phyloP scores from a whole-genome alignment of 768 basidiomycete genomes.

The Porphyrellus cyaneotinctus region DNA sequence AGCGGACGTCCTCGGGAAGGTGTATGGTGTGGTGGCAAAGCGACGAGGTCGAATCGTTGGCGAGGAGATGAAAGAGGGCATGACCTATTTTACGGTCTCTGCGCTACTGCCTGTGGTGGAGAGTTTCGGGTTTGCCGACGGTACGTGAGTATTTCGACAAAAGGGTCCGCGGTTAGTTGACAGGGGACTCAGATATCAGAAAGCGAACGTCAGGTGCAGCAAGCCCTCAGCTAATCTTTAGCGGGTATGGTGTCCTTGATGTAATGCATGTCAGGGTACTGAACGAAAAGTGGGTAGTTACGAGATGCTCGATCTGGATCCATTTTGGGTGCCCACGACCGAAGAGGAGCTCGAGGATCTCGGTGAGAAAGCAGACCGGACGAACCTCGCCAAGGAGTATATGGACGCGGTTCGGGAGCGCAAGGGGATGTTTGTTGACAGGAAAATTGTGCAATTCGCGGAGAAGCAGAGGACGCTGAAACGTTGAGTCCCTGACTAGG shows the following conservation, averaged over 20 bases:
- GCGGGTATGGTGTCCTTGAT: conserved; percentile 55
- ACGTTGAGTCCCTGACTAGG: conserved; percentile 45
- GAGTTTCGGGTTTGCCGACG: conserved; percentile 96
- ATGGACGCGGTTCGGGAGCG: conserved; percentile 88
- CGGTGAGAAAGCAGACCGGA: conserved; percentile 91
- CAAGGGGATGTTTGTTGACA: conserved; percentile 94
- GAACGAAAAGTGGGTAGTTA: conserved; percentile 50
- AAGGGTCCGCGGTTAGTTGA: conserved; percentile 4
- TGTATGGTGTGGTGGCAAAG: conserved; percentile 91
- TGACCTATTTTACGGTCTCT: conserved; percentile 87
- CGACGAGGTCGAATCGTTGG: conserved; percentile 89
- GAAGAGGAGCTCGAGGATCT: conserved; percentile 96
- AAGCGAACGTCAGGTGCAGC: conserved; percentile 96
- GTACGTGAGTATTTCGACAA: conserved; percentile 38
- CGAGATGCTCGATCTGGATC: conserved; percentile 90
- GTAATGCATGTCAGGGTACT: conserved; percentile 6
- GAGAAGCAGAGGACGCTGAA: conserved; percentile 95
- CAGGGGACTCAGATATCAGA: conserved; percentile 68
- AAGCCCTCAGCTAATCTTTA: conserved; percentile 95
- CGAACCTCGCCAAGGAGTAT: conserved; percentile 90
- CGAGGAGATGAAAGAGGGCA: conserved; percentile 99
- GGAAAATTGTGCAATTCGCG: conserved; percentile 91
- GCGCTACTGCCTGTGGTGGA: conserved; percentile 94
- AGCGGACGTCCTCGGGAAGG: conserved; percentile 97
- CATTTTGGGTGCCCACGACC: conserved; percentile 97